Base-by-base conservation (phyloP, 2,329 filamentous ascomycete species). In the Aspergillus sp. region DNA sequence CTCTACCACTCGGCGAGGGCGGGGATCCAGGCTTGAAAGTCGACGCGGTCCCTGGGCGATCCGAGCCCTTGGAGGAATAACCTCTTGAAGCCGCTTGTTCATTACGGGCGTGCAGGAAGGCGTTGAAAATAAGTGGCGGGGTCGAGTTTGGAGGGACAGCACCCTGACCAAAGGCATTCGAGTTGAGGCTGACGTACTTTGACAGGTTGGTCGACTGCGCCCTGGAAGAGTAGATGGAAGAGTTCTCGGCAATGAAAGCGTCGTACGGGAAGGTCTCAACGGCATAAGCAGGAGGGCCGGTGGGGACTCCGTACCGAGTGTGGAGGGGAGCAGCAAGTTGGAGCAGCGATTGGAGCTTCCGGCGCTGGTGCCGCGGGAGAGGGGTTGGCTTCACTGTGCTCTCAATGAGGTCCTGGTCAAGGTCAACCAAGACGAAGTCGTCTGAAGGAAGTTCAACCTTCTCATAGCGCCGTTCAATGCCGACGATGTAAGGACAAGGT, bases 401-500 rank as follows among this genome's bases (percentile, higher is more conserved):
- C 70, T 96, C 91, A 60, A 99, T 93, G 15, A 87, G 87, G 73
- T 99, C 90, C 72, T 90, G 87, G 74, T 99, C 95, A 52, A 99
- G 80, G 74, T 99, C 95, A 37, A 98, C 92, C 15, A 98, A 81
- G 17, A 98, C 93, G 72, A 93, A 98, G 70, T 98, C 95, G 67
- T 98, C 95, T 6, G 96, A 91, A 0, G 95, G 95, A 43, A 98
- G 83, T 55, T 77, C 75, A 27, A 77, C 68, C 56, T 77, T 77
- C 54, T 77, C 74, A 71, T 98, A 98, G 57, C 93, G 86, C 64
- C 93, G 86, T 77, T 99, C 95, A 57, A 99, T 91, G 49, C 95
- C 95, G 44, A 98, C 91, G 64, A 99, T 96, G 68, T 98, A 99
- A 0, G 95, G 95, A 67, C 95, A 98, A 3, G 93, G 93, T 1